Evolutionary conservation across 2,329 filamentous ascomycete species (phyloP).

Genomic region (Lomentospora prolificans): DNA sequence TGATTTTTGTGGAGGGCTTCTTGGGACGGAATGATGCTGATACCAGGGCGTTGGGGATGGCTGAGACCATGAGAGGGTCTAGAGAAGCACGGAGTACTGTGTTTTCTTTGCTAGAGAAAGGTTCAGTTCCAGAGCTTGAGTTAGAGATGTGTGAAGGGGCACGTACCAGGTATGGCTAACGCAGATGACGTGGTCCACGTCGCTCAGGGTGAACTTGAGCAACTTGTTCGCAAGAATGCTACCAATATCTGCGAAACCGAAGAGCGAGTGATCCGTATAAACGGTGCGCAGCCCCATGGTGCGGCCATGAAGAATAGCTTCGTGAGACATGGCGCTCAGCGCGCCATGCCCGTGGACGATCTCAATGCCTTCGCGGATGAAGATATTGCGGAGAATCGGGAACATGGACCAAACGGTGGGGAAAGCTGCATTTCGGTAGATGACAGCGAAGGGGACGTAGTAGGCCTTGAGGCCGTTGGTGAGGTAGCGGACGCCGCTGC

Average conservation of each 20-base stretch:
- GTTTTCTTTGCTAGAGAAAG: slow-evolving; percentile 72
- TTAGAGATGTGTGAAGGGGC: background rate
- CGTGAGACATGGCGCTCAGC: slow-evolving; percentile 85
- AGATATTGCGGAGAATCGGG: slow-evolving; percentile 91
- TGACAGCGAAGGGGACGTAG: slow-evolving; percentile 90
- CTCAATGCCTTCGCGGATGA: slow-evolving; percentile 87
- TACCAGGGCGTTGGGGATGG: slow-evolving; percentile 90
- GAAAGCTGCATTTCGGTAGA: slow-evolving; percentile 88
- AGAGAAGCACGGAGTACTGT: slow-evolving; percentile 89
- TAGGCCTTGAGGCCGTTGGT: slow-evolving; percentile 98
- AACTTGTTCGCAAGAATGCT: slow-evolving; percentile 97
- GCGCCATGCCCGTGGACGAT: slow-evolving; percentile 97
- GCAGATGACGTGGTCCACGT: slow-evolving; percentile 96
- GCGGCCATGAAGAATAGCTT: slow-evolving; percentile 85
- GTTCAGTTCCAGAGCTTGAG: slow-evolving; percentile 12
- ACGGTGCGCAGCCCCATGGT: slow-evolving; percentile 96
- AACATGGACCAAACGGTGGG: slow-evolving; percentile 99
- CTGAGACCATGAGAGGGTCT: slow-evolving; percentile 93
- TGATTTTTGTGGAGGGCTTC: slow-evolving; percentile 27
- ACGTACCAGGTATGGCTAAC: slow-evolving; percentile 92
- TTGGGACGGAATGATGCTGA: slow-evolving; percentile 85
- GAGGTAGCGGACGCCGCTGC: slow-evolving; percentile 86
- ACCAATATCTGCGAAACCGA: slow-evolving; percentile 91
- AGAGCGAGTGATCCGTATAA: slow-evolving; percentile 94
- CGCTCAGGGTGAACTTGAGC: slow-evolving; percentile 88